These are phyloP conservation scores for Malassezia sympodialis DNA, from an alignment of 1,284 basidiomycete genomes.

Conservation along the genomic window DNA sequence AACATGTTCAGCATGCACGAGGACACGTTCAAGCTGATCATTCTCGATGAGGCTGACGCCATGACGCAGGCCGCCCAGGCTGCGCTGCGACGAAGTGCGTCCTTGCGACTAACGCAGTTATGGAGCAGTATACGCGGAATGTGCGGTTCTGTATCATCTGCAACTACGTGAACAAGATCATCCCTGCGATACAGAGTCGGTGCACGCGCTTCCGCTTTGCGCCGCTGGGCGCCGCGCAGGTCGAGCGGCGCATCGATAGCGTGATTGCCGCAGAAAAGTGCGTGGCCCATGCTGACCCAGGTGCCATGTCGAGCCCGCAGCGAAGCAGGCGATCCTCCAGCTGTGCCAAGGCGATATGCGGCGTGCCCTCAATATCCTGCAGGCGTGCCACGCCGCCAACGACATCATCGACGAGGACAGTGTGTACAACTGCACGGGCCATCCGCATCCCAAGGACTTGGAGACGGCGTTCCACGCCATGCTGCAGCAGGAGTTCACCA, in stretches of 20 bases:
- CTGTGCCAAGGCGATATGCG: slow-evolving; percentile 96
- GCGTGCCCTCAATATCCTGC: slow-evolving; percentile 84
- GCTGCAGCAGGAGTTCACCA: slow-evolving; percentile 92
- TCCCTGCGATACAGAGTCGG: slow-evolving; percentile 93
- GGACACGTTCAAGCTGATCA: slow-evolving; percentile 75
- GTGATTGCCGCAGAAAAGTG: slow-evolving; percentile 80
- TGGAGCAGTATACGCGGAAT: slow-evolving; percentile 97
- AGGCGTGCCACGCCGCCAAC: slow-evolving; percentile 95
- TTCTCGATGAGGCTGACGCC: slow-evolving; percentile 98
- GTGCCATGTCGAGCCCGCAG: slow-evolving; percentile 74
- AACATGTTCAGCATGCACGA: slow-evolving; percentile 56
- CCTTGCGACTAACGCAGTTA: slow-evolving; percentile 55
- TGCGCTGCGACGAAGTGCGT: slow-evolving; percentile 68
- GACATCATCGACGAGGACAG: slow-evolving; percentile 74
- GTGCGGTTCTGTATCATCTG: slow-evolving; percentile 99
- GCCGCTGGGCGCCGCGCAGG: slow-evolving; percentile 75
- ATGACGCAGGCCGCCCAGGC: slow-evolving; percentile 98
- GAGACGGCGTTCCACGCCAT: slow-evolving; percentile 86
- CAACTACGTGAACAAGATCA: slow-evolving; percentile 99
- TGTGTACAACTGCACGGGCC: slow-evolving; percentile 93
- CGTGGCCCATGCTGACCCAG: slow-evolving; percentile 50
- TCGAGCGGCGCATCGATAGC: slow-evolving; percentile 67
- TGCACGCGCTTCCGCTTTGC: slow-evolving; percentile 92
- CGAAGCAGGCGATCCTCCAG: slow-evolving; percentile 77
- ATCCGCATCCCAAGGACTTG: slow-evolving; percentile 86